Evolutionary conservation across 306 rosid species (phyloP), one percentile per base, ranked within the genome.

Genomic region (Acacia melanoxylon): DNA sequence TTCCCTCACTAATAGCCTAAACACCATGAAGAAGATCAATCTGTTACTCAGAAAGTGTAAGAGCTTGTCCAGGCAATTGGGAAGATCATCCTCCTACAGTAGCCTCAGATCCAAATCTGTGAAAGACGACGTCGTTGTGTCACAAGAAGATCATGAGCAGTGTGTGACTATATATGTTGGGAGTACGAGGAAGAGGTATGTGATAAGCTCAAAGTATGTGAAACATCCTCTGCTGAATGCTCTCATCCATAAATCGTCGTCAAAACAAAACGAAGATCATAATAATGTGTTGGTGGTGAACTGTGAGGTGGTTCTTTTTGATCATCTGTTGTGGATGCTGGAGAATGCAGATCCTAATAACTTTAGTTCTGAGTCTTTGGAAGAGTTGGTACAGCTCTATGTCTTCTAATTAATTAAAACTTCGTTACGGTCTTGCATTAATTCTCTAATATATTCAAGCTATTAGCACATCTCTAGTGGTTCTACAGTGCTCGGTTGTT

Each of bases 251-350:
- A 91, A 89, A 80, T 80, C 90, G 51, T 45, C 90, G 51, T 2
- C 90, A 8, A 80, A 79, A 19, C 81, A 11, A n/a, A 76, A 72
- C 19, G 68, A 66, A 8, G 74, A 51, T 61, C 0, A 51, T 51
- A 29, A 17, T 51, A 29, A 56, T 13, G 82, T 37, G 33, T 74
- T 89, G 67, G 81, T 83, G 72, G 86, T 90, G 9, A 91, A 77
- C 13, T 89, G 95, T 44, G 95, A 91, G 61, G 95, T 91, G 14
- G 91, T 91, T 72, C 86, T 91, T 8, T 91, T 91, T 79, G 95
- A 91, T 61, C 95, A 91, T 77, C 81, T 91, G 3, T 78, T 91
- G 45, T 91, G 95, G 93, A 89, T 91, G 93, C 84, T 91, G 15
- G 90, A 89, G 49, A 91, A 89, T 66, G 89, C 87, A 19, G 93